Evolutionary conservation across 345 rosid genomes (phyloP).

Genomic region (Cardamine chenopodiifolia): DNA sequence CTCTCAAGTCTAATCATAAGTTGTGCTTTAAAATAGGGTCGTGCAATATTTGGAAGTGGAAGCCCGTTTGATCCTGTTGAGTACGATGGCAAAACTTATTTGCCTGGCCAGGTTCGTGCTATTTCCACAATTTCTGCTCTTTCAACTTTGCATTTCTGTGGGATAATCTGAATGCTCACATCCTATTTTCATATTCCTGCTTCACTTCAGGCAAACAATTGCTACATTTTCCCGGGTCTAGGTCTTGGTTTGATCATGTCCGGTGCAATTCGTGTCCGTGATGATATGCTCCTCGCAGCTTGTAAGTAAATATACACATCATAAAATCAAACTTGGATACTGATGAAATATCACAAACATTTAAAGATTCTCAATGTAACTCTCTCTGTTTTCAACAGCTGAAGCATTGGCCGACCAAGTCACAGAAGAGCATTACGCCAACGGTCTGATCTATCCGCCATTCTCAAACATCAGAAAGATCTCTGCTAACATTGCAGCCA

Average conservation of each 20-base stretch:
- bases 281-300: constrained; percentile 97
- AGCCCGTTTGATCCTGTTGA: constrained; percentile 91
- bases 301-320: constrained; percentile 56
- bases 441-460: constrained; percentile 92
- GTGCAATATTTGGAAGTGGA: constrained; percentile 96
- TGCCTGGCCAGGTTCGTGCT: constrained; percentile 87
- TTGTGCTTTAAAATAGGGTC: constrained; percentile 61
- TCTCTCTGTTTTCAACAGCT: constrained; percentile 52
- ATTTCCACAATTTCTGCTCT: not conserved
- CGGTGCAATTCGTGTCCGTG: constrained; percentile 88
- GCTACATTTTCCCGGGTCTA: constrained; percentile 92
- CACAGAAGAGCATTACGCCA: constrained; percentile 59
- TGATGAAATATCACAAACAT: not conserved
- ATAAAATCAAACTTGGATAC: not conserved
- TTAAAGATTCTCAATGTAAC: not conserved
- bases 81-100: constrained; percentile 63
- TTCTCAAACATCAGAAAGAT: constrained; percentile 85
- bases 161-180: constrained; percentile 13
- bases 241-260: constrained; percentile 96
- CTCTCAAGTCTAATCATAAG: constrained; percentile 25
- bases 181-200: not conserved
- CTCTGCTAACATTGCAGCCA: constrained; percentile 87
- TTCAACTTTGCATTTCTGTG: constrained; percentile 5
- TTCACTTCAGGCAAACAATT: constrained; percentile 80
- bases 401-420: constrained; percentile 93